These are phyloP conservation scores for Hyaloscypha hepaticicola DNA, from an alignment of 495 filamentous ascomycete genomes.

Conservation along the genomic window DNA sequence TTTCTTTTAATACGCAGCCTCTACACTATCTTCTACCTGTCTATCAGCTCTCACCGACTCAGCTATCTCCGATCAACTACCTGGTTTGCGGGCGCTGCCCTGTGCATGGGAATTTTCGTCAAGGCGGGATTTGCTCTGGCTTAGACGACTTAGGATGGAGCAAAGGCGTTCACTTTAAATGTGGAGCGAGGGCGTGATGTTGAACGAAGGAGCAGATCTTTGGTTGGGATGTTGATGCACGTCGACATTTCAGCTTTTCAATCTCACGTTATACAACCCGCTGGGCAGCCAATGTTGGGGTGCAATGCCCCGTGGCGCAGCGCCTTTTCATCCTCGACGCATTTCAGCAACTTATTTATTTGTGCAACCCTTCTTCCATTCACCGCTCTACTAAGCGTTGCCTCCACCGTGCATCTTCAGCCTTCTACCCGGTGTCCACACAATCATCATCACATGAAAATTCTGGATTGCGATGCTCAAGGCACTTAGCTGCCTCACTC, in stretches of 20 bases:
- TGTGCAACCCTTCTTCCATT: neutral
- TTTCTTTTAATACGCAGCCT: conserved; percentile 31
- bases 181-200: neutral
- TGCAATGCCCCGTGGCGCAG: neutral
- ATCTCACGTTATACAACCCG: neutral
- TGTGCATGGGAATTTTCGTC: conserved; percentile 11
- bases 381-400: neutral
- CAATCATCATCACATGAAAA: neutral
- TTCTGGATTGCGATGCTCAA: neutral
- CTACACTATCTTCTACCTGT: conserved; percentile 34
- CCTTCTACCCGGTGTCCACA: neutral
- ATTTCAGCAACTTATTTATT: neutral
- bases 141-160: neutral
- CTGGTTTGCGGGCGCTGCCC: conserved; percentile 3
- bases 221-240: neutral
- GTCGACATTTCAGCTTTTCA: neutral
- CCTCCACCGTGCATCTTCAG: neutral
- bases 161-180: neutral
- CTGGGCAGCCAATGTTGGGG: neutral
- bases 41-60: conserved; percentile 3
- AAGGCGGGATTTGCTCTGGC: conserved; percentile 7
- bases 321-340: neutral
- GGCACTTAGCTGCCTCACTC: neutral
- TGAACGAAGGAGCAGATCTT: neutral
- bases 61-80: conserved; percentile 7